Conservation (phyloP, 768 basidiomycete species). For the Tulasnella sp. region DNA sequence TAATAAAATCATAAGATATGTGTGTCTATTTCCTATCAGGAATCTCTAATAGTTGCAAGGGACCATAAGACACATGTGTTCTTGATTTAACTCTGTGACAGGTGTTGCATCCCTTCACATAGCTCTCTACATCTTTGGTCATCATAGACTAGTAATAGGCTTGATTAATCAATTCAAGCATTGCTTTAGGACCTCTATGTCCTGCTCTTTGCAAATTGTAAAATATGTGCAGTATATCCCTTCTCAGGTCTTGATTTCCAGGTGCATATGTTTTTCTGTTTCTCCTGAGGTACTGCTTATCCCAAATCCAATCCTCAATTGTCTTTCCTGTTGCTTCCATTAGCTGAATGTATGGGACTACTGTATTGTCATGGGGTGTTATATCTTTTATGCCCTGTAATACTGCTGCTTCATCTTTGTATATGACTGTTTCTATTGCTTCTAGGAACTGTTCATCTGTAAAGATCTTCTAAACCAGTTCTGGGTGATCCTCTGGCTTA, state of each 20-base stretch:
- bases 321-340: too few species aligned
- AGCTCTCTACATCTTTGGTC: not conserved
- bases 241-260: not conserved
- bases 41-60: not conserved
- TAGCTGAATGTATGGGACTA: too few species aligned
- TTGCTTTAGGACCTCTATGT: not conserved
- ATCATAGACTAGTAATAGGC: not conserved
- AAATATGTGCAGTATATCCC: not conserved
- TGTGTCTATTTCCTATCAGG: not conserved
- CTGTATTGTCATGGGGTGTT: too few species aligned
- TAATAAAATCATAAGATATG: conserved; percentile 26
- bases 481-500: too few species aligned
- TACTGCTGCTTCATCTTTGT: too few species aligned
- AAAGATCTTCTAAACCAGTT: too few species aligned
- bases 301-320: too few species aligned
- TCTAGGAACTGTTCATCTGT: too few species aligned
- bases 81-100: not conserved
- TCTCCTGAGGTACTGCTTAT: too few species aligned
- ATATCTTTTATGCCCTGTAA: too few species aligned
- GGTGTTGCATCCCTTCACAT: not conserved
- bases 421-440: too few species aligned
- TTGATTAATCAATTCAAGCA: not conserved
- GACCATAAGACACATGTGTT: not conserved
- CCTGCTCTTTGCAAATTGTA: not conserved
- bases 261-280: not conserved